These are phyloP conservation scores for Cercophora scortea DNA, from an alignment of 495 filamentous ascomycete species.

Conservation along the genomic window DNA sequence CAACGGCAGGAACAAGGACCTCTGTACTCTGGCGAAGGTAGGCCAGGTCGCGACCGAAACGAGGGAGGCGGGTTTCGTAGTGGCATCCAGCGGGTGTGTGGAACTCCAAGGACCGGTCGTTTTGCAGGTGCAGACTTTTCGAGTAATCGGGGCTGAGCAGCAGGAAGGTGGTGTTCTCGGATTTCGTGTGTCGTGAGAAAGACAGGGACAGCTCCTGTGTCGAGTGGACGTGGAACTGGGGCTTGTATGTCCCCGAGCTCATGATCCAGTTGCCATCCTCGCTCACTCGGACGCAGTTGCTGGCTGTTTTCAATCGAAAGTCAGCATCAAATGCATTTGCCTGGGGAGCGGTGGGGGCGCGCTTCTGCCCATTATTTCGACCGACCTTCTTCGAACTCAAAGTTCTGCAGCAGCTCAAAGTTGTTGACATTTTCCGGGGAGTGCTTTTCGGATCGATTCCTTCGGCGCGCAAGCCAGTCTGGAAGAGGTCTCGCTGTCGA, in stretches of 20 bases:
- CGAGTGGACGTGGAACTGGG: slow-evolving; percentile 93
- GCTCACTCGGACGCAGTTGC: slow-evolving; percentile 78
- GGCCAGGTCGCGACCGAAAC: slow-evolving; percentile 84
- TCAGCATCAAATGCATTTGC: not conserved
- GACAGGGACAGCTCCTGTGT: slow-evolving; percentile 88
- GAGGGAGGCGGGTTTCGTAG: slow-evolving; percentile 76
- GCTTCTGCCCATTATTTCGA: no score
- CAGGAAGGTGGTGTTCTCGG: slow-evolving; percentile 88
- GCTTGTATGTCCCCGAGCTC: slow-evolving; percentile 91
- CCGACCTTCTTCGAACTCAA: slow-evolving; percentile 81
- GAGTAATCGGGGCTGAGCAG: slow-evolving; percentile 91
- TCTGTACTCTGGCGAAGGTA: slow-evolving; percentile 84
- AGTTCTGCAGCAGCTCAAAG: slow-evolving; percentile 93
- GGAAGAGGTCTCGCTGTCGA: slow-evolving; percentile 85
- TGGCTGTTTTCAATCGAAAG: slow-evolving; percentile 43
- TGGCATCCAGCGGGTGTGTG: slow-evolving; percentile 87
- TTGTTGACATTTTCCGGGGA: slow-evolving; percentile 89
- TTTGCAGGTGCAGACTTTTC: slow-evolving; percentile 90
- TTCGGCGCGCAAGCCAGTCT: slow-evolving; percentile 86
- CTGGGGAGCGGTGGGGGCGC: no score
- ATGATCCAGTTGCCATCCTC: slow-evolving; percentile 98
- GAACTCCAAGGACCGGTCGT: slow-evolving; percentile 85
- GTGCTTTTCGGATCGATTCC: slow-evolving; percentile 88
- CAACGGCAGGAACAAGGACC: slow-evolving; percentile 79
- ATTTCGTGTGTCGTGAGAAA: slow-evolving; percentile 84